Evolutionary conservation across 2,329 filamentous ascomycete genomes (phyloP), one percentile per base, ranked within the genome.

Genomic region (Corniculantispora saksenae): DNA sequence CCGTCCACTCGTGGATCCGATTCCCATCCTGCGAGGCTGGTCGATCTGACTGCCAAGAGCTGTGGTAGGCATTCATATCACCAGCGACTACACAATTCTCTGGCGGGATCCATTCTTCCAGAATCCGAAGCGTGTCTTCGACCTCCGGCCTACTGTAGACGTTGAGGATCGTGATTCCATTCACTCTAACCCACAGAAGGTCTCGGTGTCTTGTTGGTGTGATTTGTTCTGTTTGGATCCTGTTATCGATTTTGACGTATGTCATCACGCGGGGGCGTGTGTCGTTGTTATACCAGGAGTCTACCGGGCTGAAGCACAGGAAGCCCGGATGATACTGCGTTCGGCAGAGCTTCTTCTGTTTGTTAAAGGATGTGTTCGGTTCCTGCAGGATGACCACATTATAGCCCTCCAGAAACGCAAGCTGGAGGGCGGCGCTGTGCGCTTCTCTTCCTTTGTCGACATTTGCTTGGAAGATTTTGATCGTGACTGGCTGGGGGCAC

Each of bases 381-480:
- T 61, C 59, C 35, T 61, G 13, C 23, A 61, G 2, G 29, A 61
- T 61, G 1, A 61, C 32, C 10, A 61, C 27, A 21, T 61, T 61
- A 23, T n/a, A 61, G 48, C 59, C 59, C 59, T 61, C 48, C 15
- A 54, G 32, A 23, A 53, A 61, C 9, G 19, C 13, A 47, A 61
- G 35, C 48, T 61, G 9, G 35, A 61, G 59, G 59, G 59, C 21
- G 23, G 48, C 17, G 19, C 48, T 54, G 17, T 61, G 19, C 5
- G 32, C 10, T 61, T 61, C 48, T 23, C 43, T 29, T 19, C 48
- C 15, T 13, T 61, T 61, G 15, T 61, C 19, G 6, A 61, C 19
- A 21, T 61, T 61, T 40, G 17, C 48, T 38, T 61, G 13, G 17
- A 61, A 61, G 21, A 54, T 61, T 47, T 54, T 61, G 13, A 61